Evolutionary conservation across 192 early-diverging fungal genomes (phyloP), one percentile per base, ranked within the genome.

Genomic region (Diversispora epigaea): DNA sequence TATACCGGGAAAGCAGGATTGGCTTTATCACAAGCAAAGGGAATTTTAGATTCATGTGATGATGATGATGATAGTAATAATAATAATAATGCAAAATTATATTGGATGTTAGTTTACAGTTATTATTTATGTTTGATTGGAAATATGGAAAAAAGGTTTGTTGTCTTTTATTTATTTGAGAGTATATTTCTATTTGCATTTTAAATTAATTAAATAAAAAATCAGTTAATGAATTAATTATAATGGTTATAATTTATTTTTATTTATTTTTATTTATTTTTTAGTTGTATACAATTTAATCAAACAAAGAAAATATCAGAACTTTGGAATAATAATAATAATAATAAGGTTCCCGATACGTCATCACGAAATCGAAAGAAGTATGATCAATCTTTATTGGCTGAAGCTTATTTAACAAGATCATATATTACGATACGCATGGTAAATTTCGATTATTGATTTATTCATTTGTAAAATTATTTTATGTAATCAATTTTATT

Each of bases 1-100:
- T 93, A 94, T 77, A 89, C 91, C 4, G 92, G 90, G 3, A 90
- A 91, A 77, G 89, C 91, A 6, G 86, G 85, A 14, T 68, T 82
- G 17, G 86, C 89, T 3, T 82, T 90, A 41, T 71, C 79, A 21
- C 82, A 86, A 43, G 86, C 82, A 7, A 82, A 86, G 52, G 71
- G 12, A 15, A 81, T 81, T 19, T 46, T 84, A 14, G 76, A 82
- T 11, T 63, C 62, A 0, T 4, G 21, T 21, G n/a, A 6, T 6
- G 76, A 77, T 17, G 49, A 49, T 0, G 56, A 71, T n/a, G 69
- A 84, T 32, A 32, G 21, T 21, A 25, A 6, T 6, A 76, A 77
- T 17, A 45, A 49, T 0, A 52, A 71, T n/a, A 66, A 84, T 15
- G 76, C 70, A 2, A 62, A 81, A 32, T 55, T 84, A 15, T 76